Base-by-base conservation (phyloP, 108 stramenopile species). In the Stephanodiscus triporus region DNA sequence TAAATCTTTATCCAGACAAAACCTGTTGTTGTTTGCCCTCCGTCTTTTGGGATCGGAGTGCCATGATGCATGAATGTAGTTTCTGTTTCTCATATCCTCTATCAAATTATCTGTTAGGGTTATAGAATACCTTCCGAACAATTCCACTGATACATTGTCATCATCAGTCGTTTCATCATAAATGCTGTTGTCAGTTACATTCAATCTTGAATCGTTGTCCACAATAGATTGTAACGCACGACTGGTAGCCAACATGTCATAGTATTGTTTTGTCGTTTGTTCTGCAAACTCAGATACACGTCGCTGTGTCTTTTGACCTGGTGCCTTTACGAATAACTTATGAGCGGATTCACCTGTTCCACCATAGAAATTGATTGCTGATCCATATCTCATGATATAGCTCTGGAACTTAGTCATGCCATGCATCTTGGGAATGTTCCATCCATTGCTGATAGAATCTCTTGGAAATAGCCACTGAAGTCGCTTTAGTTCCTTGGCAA, bases 361-460 rank as follows among this genome's bases (percentile, higher is more conserved):
- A 14, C 58, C 58, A 59, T 37, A 59, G 19, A 59, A 59, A 17
- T 59, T 59, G 17, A 59, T 59, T 8, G 36, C 58, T 24, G 23
- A 24, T 4, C 58, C 36, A 17, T 19, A 59, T 9, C 14, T 2
- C 17, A 17, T 34, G 14, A 59, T 36, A n/a, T 59, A 59, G 0
- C 1, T 6, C 58, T 59, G 58, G 13, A 59, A 37, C 14, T 59
- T 59, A 1, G 58, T 17, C 58, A 59, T 59, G 0, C 58, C 37
- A 38, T 59, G 58, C 30, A 37, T 34, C 7, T 59, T 59, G 0
- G 34, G 58, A 4, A 59, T 59, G 16, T 20, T 20, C 0, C 38
- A 59, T n/a, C 58, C 58, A 37, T 58, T 29, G n/a, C n/a, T 11
- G 30, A 6, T 29, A 7, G 10, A 26, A 26, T 57, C 14, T 16